Conservation (phyloP, 495 filamentous ascomycete genomes). For the Neurospora cerealis region DNA sequence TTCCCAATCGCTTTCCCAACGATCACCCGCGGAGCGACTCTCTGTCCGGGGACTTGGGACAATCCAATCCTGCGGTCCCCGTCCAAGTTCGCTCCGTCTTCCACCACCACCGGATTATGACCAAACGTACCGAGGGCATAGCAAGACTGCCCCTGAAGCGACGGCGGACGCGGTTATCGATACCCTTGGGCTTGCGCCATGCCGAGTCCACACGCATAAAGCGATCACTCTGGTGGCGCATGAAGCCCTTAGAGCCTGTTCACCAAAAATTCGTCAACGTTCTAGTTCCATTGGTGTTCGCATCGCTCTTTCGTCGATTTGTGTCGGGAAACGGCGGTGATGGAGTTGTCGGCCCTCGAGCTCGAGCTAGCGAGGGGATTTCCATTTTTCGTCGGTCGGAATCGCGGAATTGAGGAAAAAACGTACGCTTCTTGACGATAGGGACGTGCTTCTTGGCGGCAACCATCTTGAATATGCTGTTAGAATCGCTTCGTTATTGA, state of each 20-base stretch:
- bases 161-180: conserved; percentile 75
- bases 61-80: background rate
- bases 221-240: conserved; percentile 91
- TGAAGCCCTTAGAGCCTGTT: conserved; percentile 79
- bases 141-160: conserved; percentile 89
- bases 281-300: conserved; percentile 4
- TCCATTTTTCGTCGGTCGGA: conserved; percentile 9
- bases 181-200: conserved; percentile 99
- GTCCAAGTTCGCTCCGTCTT: background rate
- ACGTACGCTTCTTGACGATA: conserved; percentile 99
- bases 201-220: conserved; percentile 78
- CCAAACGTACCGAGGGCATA: conserved; percentile 88
- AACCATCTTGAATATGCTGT: conserved; percentile 64
- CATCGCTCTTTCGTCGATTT: background rate
- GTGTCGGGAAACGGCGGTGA: background rate
- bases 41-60: background rate
- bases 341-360: conserved; percentile 2
- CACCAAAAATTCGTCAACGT: conserved; percentile 18
- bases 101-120: background rate
- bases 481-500: conserved; percentile 15
- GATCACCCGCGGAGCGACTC: background rate
- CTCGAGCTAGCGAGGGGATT: conserved; percentile 2
- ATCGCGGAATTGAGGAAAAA: conserved; percentile 3
- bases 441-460: conserved; percentile 97
- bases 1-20: conserved; percentile 2